A percentile compares a stretch with the other conserved stretches of the same genome.
These are phyloP conservation scores for Ophiocordyceps sinensis DNA, from an alignment of 2,329 filamentous ascomycete species.

Conservation along the genomic window DNA sequence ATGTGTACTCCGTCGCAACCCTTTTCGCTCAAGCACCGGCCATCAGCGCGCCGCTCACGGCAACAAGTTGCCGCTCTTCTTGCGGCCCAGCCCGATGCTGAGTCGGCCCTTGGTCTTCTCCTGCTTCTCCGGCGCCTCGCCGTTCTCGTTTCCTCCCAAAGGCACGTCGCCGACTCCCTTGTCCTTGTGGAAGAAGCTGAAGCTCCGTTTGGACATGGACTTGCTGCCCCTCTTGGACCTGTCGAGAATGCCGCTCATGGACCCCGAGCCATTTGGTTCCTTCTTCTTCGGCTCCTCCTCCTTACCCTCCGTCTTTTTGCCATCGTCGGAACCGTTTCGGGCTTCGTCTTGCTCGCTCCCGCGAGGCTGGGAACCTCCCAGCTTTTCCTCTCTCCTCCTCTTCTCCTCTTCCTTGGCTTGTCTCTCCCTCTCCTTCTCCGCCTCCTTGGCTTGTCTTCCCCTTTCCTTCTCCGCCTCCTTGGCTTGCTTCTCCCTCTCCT, in stretches of 20 bases:
- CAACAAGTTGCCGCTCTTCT: conserved; percentile 47
- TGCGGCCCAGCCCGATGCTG: conserved; percentile 51
- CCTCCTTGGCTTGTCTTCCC: conserved; percentile 31
- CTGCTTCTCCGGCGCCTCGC: conserved; percentile 24
- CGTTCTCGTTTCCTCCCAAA: conserved; percentile 17
- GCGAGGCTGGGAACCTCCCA: conserved; percentile 34
- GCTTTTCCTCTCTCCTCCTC: conserved; percentile 35
- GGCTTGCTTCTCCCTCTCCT: conserved; percentile 24
- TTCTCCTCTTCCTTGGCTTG: conserved; percentile 23
- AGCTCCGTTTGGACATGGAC: conserved; percentile 64
- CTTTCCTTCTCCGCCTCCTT: conserved; percentile 23
- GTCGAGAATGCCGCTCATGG: conserved; percentile 36
- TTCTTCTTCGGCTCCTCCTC: conserved; percentile 28
- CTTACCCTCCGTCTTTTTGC: conserved; percentile 46
- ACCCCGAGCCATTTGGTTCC: conserved; percentile 21
- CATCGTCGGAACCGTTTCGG: conserved; percentile 42
- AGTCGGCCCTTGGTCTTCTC: conserved; percentile 49
- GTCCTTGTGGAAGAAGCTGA: conserved; percentile 49
- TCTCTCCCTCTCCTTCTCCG: conserved; percentile 19
- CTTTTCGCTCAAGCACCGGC: not conserved
- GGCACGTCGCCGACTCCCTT: conserved; percentile 15
- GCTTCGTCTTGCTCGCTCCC: conserved; percentile 47
- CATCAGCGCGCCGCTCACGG: conserved; percentile 4
- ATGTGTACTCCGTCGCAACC: no score
- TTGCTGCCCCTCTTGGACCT: conserved; percentile 60